phyloP scores from a whole-genome alignment of 2,329 filamentous ascomycete species.

The Hypoxylon sp. region DNA sequence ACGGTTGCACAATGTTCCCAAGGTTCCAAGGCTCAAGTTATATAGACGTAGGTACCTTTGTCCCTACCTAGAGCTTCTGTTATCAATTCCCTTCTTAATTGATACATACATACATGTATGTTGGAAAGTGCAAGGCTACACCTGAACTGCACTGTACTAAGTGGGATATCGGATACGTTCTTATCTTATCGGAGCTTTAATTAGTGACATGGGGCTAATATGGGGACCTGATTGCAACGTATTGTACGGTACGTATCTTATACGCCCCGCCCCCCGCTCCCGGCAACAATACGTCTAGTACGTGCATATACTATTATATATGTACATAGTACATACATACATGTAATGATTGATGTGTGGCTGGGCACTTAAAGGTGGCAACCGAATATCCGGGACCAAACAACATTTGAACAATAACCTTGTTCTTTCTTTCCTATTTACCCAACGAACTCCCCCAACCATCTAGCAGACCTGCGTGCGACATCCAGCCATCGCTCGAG shows the following conservation, averaged over 20 bases:
- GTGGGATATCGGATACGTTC: not conserved
- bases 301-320: not conserved
- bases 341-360: slow-evolving; percentile 26
- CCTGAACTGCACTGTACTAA: not conserved
- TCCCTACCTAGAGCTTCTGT: slow-evolving; percentile 8
- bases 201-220: slow-evolving; percentile 20
- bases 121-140: slow-evolving; percentile 13
- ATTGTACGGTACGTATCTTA: too few relatives aligned
- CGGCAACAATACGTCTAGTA: slow-evolving; percentile 2
- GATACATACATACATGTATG: too few relatives aligned
- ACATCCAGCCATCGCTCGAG: slow-evolving; percentile 2
- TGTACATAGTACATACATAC: not conserved
- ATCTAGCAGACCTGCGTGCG: not conserved
- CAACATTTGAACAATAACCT: not conserved
- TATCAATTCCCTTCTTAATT: not conserved
- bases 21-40: too few relatives aligned
- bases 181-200: slow-evolving; percentile 36
- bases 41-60: not conserved
- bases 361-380: slow-evolving; percentile 37
- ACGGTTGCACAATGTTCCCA: too few relatives aligned
- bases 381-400: slow-evolving; percentile 16
- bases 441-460: not conserved
- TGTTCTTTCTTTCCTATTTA: slow-evolving; percentile 12
- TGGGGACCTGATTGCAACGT: not conserved
- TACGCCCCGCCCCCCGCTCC: not conserved